phyloP scores from a whole-genome alignment of 371 early-diverging fungal genomes.

The Mucor indicus region DNA sequence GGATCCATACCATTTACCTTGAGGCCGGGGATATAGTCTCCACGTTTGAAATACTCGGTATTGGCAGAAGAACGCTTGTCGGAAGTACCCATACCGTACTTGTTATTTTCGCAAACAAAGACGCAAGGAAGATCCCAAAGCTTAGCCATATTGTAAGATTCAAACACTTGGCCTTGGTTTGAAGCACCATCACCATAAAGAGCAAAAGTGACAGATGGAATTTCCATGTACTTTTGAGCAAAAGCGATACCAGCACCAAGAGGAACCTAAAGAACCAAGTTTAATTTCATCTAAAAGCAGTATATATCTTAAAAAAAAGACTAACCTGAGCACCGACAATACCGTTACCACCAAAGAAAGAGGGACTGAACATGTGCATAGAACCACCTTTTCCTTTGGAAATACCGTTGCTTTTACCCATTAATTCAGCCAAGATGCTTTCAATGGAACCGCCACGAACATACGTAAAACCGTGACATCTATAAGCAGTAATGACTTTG shows the following conservation, averaged over 20 bases:
- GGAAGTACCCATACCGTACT: conserved; percentile 98
- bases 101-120: conserved; percentile 49
- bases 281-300: no score
- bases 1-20: conserved; percentile 87
- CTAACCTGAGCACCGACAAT: conserved; percentile 97
- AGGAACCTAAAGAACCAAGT: conserved; percentile 74
- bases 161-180: conserved; percentile 99
- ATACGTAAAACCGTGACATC: conserved; percentile 98
- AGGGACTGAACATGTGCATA: conserved; percentile 98
- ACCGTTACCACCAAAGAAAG: conserved; percentile 99
- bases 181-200: conserved; percentile 99
- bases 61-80: conserved; percentile 85
- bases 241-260: conserved; percentile 97
- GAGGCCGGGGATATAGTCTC: conserved; percentile 94
- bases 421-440: conserved; percentile 84
- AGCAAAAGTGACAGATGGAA: conserved; percentile 80
- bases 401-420: conserved; percentile 88
- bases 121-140: conserved; percentile 81
- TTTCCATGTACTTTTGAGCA: conserved; percentile 88
- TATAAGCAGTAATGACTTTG: conserved; percentile 97
- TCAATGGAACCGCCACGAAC: conserved; percentile 81
- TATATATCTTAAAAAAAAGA: not conserved
- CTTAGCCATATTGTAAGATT: conserved; percentile 99
- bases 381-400: conserved; percentile 99
- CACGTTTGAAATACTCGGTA: conserved; percentile 91